Percentiles rank a stretch among this genome's conserved stretches.
Conservation (phyloP, 768 basidiomycete species). For the Lactarius trivialis region DNA sequence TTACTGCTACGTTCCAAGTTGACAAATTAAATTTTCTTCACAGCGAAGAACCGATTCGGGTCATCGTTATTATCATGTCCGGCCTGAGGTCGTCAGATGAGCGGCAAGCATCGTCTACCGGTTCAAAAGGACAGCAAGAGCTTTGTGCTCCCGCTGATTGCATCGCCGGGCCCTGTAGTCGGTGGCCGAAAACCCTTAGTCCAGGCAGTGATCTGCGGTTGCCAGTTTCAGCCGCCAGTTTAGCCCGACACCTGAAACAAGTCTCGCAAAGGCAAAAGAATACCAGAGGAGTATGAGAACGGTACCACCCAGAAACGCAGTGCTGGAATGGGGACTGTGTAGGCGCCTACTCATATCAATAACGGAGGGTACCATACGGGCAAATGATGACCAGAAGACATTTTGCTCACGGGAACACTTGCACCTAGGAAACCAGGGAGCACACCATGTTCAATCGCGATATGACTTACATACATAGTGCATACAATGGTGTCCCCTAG, state of each 20-base stretch:
- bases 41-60: not conserved
- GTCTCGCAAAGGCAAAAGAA: conserved; percentile 1
- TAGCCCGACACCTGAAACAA: not conserved
- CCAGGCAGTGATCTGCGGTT: not conserved
- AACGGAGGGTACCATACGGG: not conserved
- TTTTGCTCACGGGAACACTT: not conserved
- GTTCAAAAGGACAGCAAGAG: not conserved
- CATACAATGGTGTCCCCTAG: not conserved
- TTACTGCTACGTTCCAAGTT: not conserved
- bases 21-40: not conserved
- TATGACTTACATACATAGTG: conserved; percentile 8
- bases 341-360: not conserved
- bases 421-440: conserved; percentile 4
- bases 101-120: not conserved
- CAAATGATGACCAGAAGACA: not conserved
- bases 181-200: not conserved
- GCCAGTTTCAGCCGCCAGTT: not conserved
- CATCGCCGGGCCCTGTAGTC: not conserved
- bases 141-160: not conserved
- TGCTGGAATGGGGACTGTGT: not conserved
- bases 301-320: not conserved
- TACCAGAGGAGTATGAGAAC: not conserved
- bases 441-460: not conserved
- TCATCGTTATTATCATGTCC: not conserved
- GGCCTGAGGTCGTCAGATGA: not conserved